phyloP scores from a whole-genome alignment of 257 asterid genomes.

The Thymus mandschuricus region DNA sequence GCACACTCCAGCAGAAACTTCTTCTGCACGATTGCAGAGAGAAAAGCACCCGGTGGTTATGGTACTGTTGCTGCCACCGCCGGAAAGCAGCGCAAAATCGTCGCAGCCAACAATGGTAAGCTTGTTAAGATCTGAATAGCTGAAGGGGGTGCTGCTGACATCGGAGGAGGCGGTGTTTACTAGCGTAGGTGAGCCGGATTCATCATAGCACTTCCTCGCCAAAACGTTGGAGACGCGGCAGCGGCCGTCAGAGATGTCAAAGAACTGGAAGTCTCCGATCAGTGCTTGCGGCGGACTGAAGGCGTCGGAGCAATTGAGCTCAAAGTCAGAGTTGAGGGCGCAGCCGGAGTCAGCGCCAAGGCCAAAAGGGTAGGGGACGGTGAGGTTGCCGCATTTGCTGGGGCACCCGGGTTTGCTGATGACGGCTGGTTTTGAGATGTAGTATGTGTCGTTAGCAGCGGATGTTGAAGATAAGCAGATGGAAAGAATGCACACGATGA shows the following conservation, averaged over 20 bases:
- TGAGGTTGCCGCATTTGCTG: constrained; percentile 45
- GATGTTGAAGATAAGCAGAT: constrained; percentile 28
- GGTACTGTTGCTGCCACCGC: background rate
- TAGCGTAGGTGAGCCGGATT: constrained; percentile 23
- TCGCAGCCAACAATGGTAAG: constrained; percentile 67
- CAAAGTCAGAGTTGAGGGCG: constrained; percentile 21
- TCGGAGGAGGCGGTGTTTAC: constrained; percentile 29
- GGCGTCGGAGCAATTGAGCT: constrained; percentile 48
- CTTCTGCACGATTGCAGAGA: constrained; percentile 12
- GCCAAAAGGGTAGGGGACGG: constrained; percentile 57
- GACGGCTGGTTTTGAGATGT: constrained; percentile 28
- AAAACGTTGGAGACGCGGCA: constrained; percentile 49
- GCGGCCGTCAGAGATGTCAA: constrained; percentile 57
- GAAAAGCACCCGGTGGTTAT: constrained; percentile 57
- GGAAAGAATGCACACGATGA: constrained; percentile 23
- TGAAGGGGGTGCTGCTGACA: constrained; percentile 42
- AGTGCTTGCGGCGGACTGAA: constrained; percentile 33
- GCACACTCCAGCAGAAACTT: constrained; percentile 50
- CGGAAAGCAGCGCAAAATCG: constrained; percentile 44
- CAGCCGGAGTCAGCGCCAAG: constrained; percentile 38
- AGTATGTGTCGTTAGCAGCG: constrained; percentile 38
- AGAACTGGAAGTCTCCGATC: constrained; percentile 22
- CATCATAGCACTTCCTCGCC: constrained; percentile 43
- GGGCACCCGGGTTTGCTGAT: constrained; percentile 44
- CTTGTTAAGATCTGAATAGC: constrained; percentile 53